Evolutionary conservation across 177 flowering plant genomes (phyloP).

Genomic region (Vitis hybrid): DNA sequence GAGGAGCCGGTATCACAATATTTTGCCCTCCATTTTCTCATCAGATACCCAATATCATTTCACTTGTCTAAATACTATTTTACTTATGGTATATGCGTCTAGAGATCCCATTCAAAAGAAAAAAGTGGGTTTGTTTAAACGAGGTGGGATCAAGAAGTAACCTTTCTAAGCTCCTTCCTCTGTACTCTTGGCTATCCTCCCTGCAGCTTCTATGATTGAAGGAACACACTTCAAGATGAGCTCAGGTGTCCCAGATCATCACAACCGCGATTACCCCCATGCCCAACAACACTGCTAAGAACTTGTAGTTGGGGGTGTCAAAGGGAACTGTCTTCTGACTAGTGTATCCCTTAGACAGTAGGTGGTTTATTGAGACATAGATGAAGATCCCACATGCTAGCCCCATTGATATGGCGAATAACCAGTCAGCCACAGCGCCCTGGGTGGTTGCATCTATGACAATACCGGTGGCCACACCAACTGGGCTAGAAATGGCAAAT

Average conservation of each 20-base stretch:
- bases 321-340: conserved; percentile 28
- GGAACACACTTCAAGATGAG: too few relatives aligned
- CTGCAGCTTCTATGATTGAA: too few relatives aligned
- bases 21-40: too few relatives aligned
- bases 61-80: too few relatives aligned
- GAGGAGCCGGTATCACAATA: too few relatives aligned
- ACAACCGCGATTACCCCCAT: conserved; percentile 76
- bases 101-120: too few relatives aligned
- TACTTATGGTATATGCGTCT: too few relatives aligned
- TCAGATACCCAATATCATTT: too few relatives aligned
- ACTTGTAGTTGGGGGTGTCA: conserved; percentile 45
- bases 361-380: conserved; percentile 74
- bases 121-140: too few relatives aligned
- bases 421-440: conserved; percentile 82
- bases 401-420: conserved; percentile 82
- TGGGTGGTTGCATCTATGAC: conserved; percentile 70
- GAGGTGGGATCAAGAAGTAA: too few relatives aligned
- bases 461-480: conserved; percentile 73
- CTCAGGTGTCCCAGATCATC: conserved; percentile 79
- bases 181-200: too few relatives aligned
- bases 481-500: conserved; percentile 67
- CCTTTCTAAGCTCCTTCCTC: not conserved
- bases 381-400: conserved; percentile 76
- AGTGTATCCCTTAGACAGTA: conserved; percentile 54
- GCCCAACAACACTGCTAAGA: conserved; percentile 61